Base-by-base conservation (phyloP, 495 filamentous ascomycete genomes). In the Podospora comata region DNA sequence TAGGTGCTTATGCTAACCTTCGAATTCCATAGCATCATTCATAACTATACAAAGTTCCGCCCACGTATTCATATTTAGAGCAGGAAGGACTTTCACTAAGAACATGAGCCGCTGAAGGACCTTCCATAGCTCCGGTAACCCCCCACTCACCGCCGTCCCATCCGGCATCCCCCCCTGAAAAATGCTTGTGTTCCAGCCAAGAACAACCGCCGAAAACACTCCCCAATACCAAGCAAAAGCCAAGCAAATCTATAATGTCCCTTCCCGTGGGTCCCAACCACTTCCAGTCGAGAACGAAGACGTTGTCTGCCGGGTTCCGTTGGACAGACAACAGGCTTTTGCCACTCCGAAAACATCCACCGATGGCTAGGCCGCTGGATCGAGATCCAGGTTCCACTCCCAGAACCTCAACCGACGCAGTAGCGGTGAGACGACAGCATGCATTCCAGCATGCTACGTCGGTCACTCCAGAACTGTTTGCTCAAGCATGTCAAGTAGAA, bases 151-250 rank as follows among this genome's bases (percentile, higher is more conserved):
- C 19, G 23, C 23, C 59, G 20, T 30, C n/a, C n/a, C n/a, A 13
- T 5, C 19, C 56, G 56, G 5, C 13, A 4, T 20, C 27, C 59
- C 3, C 15, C 15, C 59, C 4, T 26, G 26, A 32, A 18, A 61
- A 28, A 59, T 0, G 55, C 23, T 20, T 32, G 62, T n/a, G 27
- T 57, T 57, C 57, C 39, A 53, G 68, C 68, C 68, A 69, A 69
- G 68, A 44, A 48, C 13, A 11, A 13, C 5, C 18, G n/a, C 55
- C 6, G 55, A 58, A 0, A 16, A 9, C 39, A 44, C 63, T 34
- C 32, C 57, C 65, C 68, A 70, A 70, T 66, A 55, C 68, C 60
- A 70, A 67, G 68, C 32, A 63, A 60, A 62, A 54, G 57, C 68
- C 60, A 63, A 62, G 58, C 64, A 66, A 57, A 56, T 39, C 16